Evolutionary conservation across 495 filamentous ascomycete genomes (phyloP), one percentile per base, ranked within the genome.

Genomic region (Ascobolus immersus): DNA sequence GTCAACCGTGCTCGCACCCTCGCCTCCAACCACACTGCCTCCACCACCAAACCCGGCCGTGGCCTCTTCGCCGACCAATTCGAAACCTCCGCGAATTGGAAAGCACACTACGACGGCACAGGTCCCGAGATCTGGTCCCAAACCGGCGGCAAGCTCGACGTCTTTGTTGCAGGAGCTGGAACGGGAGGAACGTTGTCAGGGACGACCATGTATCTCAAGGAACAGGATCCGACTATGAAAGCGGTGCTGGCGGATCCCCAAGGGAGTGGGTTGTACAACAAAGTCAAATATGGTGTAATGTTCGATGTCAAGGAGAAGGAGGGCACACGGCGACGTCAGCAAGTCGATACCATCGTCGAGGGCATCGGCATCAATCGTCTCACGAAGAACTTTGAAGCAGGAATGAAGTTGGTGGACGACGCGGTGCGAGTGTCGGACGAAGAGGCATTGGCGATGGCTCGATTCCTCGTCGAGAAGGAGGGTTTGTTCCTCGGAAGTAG

Each of bases 51-150:
- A 4, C 57, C 57, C 33, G 44, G 39, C 7, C 49, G 54, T 14
- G 86, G 86, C 10, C 86, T 84, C 53, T 99, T 99, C 52, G 81
- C 81, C 0, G 76, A 99, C 49, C 86, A 99, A 48, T 99, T 99
- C 53, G 86, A 99, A 53, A 84, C 71, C 33, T 54, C 61, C 28
- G 71, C 74, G 7, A 99, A 99, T 55, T 91, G 69, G 64, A 53
- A 61, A 23, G 81, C 89, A 2, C 86, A 99, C 53, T 67, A 69
- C 42, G 55, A 64, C 14, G 64, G 71, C 12, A 94, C 89, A 1
- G 86, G 82, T 0, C 84, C 86, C 0, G 86, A 99, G 55, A 79
- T 99, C 46, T 73, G 60, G 36, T 48, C 52, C 2, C 86, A 99
- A 53, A 79, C 76, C 17, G 61, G 61, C 4, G 81, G 78, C 0